Conservation (phyloP, 2,329 filamentous ascomycete genomes). For the Tothia fuscella region DNA sequence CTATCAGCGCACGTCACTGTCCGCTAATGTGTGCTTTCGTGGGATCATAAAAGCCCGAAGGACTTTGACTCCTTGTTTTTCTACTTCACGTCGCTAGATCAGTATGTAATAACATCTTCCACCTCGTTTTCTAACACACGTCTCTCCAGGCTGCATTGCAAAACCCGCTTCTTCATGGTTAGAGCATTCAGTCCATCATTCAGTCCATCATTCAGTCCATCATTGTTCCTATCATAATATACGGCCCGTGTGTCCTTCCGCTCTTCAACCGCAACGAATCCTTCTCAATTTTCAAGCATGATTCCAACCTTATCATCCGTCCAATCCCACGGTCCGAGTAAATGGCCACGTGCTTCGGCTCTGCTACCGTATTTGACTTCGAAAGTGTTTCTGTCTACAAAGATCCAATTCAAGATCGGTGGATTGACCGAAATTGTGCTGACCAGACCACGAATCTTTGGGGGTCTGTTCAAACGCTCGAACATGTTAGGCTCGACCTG, state of each 20-base stretch:
- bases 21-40: too few species aligned
- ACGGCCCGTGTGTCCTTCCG: slow-evolving; percentile 39
- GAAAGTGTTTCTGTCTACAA: slow-evolving; percentile 48
- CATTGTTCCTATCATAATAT: slow-evolving; percentile 37
- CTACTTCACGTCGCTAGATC: too few species aligned
- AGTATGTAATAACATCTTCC: slow-evolving; percentile 14
- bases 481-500: slow-evolving; percentile 29
- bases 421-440: slow-evolving; percentile 40
- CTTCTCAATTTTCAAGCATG: slow-evolving; percentile 44
- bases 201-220: slow-evolving; percentile 25
- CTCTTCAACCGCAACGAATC: slow-evolving; percentile 45
- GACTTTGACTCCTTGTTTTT: too few species aligned
- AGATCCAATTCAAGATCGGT: slow-evolving; percentile 58
- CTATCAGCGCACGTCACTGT: too few species aligned
- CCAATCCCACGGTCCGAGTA: slow-evolving; percentile 79
- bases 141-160: slow-evolving; percentile 32
- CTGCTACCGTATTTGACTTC: slow-evolving; percentile 54
- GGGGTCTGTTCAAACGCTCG: slow-evolving; percentile 18
- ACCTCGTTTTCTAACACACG: slow-evolving; percentile 28
- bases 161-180: slow-evolving; percentile 28
- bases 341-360: slow-evolving; percentile 57
- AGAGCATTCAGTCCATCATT: too few species aligned
- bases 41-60: too few species aligned
- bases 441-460: slow-evolving; percentile 34
- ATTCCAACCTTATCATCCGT: slow-evolving; percentile 48